phyloP scores from a whole-genome alignment of 768 basidiomycete genomes.

The Tulasnella sp. region DNA sequence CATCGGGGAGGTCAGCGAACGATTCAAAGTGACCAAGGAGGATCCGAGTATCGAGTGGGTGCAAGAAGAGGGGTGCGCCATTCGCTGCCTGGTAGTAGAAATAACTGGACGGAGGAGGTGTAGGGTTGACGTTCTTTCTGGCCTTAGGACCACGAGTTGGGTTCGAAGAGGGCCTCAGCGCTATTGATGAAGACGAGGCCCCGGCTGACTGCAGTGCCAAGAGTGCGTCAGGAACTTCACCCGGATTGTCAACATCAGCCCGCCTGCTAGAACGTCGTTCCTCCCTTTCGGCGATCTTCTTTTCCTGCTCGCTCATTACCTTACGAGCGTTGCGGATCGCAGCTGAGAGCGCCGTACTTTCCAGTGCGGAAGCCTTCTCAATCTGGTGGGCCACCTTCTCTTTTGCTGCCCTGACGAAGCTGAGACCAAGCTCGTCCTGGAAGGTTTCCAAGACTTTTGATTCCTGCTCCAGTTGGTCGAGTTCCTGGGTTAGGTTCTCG shows the following conservation, averaged over 20 bases:
- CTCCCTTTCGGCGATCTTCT: background rate
- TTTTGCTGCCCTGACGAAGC: slow-evolving; percentile 71
- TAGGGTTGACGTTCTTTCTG: slow-evolving; percentile 53
- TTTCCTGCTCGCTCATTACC: slow-evolving; percentile 2
- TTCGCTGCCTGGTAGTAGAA: slow-evolving; percentile 93
- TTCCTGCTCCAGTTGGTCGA: slow-evolving; percentile 61
- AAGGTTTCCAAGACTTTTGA: slow-evolving; percentile 46
- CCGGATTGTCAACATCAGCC: slow-evolving; percentile 20
- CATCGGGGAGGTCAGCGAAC: slow-evolving; percentile 75
- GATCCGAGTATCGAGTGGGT: slow-evolving; percentile 91
- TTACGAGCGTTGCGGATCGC: slow-evolving; percentile 47
- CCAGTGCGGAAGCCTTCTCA: slow-evolving; percentile 62
- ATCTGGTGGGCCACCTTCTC: slow-evolving; percentile 68
- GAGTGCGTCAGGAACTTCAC: slow-evolving; percentile 36
- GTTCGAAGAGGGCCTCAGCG: background rate
- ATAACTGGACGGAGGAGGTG: slow-evolving; percentile 74
- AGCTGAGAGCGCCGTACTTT: slow-evolving; percentile 49
- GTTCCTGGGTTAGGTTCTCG: slow-evolving; percentile 55
- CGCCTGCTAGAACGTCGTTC: slow-evolving; percentile 17
- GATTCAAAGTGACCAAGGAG: slow-evolving; percentile 69
- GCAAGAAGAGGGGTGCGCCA: slow-evolving; percentile 82
- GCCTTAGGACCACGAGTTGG: slow-evolving; percentile 8
- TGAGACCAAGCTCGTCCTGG: slow-evolving; percentile 56
- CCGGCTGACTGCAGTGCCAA: slow-evolving; percentile 31
- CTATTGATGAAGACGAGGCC: too few species aligned